Evolutionary conservation across 352 stramenopile genomes (phyloP).

Genomic region (Phytopythium litorale): DNA sequence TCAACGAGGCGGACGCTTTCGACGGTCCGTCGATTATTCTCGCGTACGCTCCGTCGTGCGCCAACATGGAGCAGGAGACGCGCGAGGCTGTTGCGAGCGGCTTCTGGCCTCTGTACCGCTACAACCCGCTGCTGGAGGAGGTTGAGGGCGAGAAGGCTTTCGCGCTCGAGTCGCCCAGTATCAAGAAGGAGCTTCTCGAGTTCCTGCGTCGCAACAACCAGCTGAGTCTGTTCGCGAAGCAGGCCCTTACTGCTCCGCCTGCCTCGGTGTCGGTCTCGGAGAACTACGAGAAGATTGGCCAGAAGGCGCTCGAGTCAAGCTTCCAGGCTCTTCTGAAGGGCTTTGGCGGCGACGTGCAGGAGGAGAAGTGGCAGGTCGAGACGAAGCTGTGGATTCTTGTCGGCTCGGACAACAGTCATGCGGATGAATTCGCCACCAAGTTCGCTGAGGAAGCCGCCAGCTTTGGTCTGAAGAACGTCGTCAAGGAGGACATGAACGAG

Average conservation of each 20-base stretch:
- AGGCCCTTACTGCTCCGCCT: constrained; percentile 43
- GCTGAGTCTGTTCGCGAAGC: constrained; percentile 86
- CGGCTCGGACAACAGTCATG: constrained; percentile 70
- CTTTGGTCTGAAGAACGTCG: constrained; percentile 73
- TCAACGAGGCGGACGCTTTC: constrained; percentile 89
- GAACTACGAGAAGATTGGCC: constrained; percentile 74
- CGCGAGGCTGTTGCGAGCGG: constrained; percentile 81
- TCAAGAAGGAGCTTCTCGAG: constrained; percentile 87
- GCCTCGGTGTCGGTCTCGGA: constrained; percentile 39
- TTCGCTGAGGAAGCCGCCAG: constrained; percentile 62
- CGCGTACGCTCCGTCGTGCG: constrained; percentile 82
- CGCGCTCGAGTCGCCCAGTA: constrained; percentile 87
- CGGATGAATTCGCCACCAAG: constrained; percentile 69
- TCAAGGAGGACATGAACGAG: constrained; percentile 83
- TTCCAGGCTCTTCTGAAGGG: constrained; percentile 73
- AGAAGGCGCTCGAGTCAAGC: constrained; percentile 81
- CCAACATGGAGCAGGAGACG: constrained; percentile 87
- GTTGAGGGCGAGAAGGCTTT: constrained; percentile 86
- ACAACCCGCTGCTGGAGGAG: constrained; percentile 80
- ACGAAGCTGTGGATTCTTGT: constrained; percentile 79
- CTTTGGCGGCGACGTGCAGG: constrained; percentile 37
- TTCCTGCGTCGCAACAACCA: constrained; percentile 91
- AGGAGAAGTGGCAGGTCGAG: constrained; percentile 58
- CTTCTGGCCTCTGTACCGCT: constrained; percentile 93
- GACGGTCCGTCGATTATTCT: constrained; percentile 89